Percentiles rank a stretch among this genome's conserved stretches.
Conservation (phyloP, 2,329 filamentous ascomycete species). For the Diaporthe eres region DNA sequence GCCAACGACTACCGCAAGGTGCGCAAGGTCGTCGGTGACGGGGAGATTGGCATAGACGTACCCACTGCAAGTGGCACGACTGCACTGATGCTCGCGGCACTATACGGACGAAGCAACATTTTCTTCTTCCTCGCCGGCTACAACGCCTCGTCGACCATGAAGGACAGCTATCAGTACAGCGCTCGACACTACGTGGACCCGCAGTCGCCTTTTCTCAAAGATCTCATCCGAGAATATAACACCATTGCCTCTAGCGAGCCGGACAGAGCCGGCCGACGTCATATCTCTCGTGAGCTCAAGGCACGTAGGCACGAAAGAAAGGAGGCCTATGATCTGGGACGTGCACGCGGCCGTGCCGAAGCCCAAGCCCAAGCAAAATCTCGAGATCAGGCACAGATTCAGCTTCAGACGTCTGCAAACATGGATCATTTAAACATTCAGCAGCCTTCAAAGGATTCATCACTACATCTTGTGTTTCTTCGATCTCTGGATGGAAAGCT, state of each 20-base stretch:
- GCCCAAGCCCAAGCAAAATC: neutral
- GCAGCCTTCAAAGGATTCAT: neutral
- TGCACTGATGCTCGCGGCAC: slow-evolving; percentile 1
- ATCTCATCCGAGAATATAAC: neutral
- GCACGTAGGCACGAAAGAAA: neutral
- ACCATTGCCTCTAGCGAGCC: neutral
- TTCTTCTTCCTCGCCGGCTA: neutral
- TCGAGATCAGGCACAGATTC: neutral
- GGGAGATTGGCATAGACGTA: neutral
- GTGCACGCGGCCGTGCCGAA: neutral
- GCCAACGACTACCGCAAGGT: neutral
- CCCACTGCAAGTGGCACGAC: neutral
- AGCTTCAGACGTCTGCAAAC: neutral
- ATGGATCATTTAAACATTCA: neutral
- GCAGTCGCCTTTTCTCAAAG: too few species aligned
- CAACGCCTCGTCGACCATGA: neutral
- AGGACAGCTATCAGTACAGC: neutral
- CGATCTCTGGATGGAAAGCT: neutral
- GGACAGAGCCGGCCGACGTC: neutral
- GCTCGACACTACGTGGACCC: neutral
- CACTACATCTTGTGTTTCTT: neutral
- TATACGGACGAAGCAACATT: neutral
- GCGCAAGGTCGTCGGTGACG: neutral
- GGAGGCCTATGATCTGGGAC: neutral
- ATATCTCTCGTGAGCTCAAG: neutral